These are phyloP conservation scores for Tetrahymena elliotti DNA, from an alignment of 73 alveolate species.

Conservation along the genomic window DNA sequence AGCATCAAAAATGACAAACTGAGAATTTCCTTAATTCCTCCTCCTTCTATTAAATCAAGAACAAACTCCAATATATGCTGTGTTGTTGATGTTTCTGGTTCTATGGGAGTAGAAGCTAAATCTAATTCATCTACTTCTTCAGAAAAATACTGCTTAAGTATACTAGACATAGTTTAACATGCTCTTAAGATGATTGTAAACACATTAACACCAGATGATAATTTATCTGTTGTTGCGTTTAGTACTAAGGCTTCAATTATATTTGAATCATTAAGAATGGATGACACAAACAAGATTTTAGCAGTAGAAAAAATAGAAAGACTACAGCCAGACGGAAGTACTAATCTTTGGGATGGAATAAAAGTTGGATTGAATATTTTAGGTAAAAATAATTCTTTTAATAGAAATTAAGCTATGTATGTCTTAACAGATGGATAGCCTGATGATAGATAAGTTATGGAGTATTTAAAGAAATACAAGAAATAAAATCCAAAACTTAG, in stretches of 20 bases:
- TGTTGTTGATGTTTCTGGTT: conserved; percentile 11
- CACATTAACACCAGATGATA: neutral
- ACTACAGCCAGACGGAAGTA: neutral
- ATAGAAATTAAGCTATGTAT: neutral
- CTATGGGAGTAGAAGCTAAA: neutral
- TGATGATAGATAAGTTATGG: neutral
- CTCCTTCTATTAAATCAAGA: neutral
- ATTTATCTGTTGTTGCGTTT: neutral
- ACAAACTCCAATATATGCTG: neutral
- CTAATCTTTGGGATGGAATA: neutral
- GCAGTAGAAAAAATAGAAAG: neutral
- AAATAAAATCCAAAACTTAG: neutral
- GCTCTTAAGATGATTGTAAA: neutral
- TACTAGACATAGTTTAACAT: neutral
- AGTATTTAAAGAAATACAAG: neutral
- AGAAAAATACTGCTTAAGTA: neutral
- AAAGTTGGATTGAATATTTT: neutral
- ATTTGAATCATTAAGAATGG: neutral
- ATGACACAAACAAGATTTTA: neutral
- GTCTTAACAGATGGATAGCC: conserved; percentile 1
- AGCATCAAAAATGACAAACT: neutral
- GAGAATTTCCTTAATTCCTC: neutral
- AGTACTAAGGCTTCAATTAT: neutral
- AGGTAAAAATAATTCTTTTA: neutral
- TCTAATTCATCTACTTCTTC: neutral